Base-by-base conservation (phyloP, 2,329 filamentous ascomycete species). In the Thielaviopsis musarum region DNA sequence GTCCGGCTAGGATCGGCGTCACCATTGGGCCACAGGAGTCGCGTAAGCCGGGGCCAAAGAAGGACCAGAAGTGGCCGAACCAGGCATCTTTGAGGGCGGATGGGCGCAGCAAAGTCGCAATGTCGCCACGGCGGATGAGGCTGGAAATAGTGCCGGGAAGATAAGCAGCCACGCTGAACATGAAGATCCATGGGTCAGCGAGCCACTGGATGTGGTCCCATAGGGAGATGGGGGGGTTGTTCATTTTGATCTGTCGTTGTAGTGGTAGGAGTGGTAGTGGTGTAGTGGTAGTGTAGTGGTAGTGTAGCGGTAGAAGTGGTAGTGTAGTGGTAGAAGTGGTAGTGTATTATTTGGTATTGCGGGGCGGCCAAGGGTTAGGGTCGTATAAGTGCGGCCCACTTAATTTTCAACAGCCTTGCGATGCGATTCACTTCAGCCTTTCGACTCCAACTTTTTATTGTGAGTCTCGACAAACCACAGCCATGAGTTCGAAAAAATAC, bases 41-140 rank as follows among this genome's bases (percentile, higher is more conserved):
- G 60, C 77, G 75, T 3, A 80, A 72, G 3, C 68, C 62, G 0
- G 82, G 80, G 0, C 81, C 81, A 52, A 74, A 73, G 58, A 66
- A 71, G 38, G 69, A 69, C 83, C 83, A 87, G 70, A 86, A 84
- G 49, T 70, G 69, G 57, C 74, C 75, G 69, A 86, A 87, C 78
- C 82, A 84, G 63, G 70, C 73, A 2, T 72, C 69, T 49, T 69
- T 71, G 58, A 82, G 70, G 22, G 66, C 66, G 1, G 69, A 66
- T 1, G 69, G 71, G 19, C 72, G 75, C 52, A 77, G 56, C 19
- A 80, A 69, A 5, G 71, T 67, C 59, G 61, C 38, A 59, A 69
- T 68, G 54, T 74, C 65, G 53, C 66, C 63, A 9, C 66, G 63
- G 30, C 64, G 64, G 53, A 78, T 15, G 38, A 82, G 71, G 13